These are phyloP conservation scores for Phytophthora syringae DNA, from an alignment of 352 stramenopile species.

Conservation along the genomic window DNA sequence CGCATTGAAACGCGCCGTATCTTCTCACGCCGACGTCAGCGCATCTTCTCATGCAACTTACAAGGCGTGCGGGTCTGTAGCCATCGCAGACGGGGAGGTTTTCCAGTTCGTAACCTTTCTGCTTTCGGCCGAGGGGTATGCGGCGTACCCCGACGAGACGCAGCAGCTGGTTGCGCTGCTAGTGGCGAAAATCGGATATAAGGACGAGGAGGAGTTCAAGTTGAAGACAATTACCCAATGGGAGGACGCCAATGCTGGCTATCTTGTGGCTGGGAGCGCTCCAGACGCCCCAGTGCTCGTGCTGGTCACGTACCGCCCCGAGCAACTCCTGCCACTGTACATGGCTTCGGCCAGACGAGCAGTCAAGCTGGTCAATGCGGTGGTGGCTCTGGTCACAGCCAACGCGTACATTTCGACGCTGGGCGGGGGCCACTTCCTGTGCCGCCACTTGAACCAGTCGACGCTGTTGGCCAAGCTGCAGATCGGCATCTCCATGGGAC, in stretches of 20 bases:
- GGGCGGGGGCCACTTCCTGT: slow-evolving; percentile 82
- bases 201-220: background rate
- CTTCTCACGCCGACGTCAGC: background rate
- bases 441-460: slow-evolving; percentile 71
- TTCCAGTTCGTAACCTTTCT: slow-evolving; percentile 47
- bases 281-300: slow-evolving; percentile 14
- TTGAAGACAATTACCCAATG: slow-evolving; percentile 20
- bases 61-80: slow-evolving; percentile 25
- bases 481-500: slow-evolving; percentile 76
- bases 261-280: slow-evolving; percentile 19
- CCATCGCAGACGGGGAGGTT: slow-evolving; percentile 41
- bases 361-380: slow-evolving; percentile 68
- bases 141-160: slow-evolving; percentile 32
- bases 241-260: slow-evolving; percentile 27
- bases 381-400: slow-evolving; percentile 78
- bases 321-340: slow-evolving; percentile 56
- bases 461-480: slow-evolving; percentile 80
- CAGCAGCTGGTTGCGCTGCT: slow-evolving; percentile 28
- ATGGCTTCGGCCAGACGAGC: slow-evolving; percentile 70
- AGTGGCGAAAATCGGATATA: background rate
- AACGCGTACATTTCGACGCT: slow-evolving; percentile 89
- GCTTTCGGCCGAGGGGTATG: slow-evolving; percentile 25
- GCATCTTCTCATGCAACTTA: background rate
- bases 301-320: slow-evolving; percentile 57
- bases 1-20: slow-evolving; percentile 19